These are phyloP conservation scores for Polygonum aviculare DNA, from an alignment of 148 eudicot species.

Conservation along the genomic window DNA sequence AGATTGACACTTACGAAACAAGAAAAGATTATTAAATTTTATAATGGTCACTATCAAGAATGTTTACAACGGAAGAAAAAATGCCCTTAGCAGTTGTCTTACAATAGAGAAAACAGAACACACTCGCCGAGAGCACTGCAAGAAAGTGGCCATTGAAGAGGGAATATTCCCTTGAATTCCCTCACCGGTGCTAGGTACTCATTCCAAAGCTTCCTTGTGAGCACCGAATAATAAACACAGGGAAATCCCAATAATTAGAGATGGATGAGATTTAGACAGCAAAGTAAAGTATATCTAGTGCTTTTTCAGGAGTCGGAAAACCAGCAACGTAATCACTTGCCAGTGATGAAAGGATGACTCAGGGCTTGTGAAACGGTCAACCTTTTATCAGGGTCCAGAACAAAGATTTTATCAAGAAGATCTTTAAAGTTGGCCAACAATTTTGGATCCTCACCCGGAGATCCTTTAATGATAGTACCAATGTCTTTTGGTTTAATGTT, in stretches of 20 bases:
- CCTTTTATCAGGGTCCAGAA: conserved; percentile 91
- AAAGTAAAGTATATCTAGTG: conserved; percentile 49
- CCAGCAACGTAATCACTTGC: conserved; percentile 94
- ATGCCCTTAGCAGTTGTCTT: conserved; percentile 94
- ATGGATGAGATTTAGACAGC: conserved; percentile 31
- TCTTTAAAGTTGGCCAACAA: conserved; percentile 89
- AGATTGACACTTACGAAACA: conserved; percentile 1
- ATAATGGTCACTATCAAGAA: conserved; percentile 44
- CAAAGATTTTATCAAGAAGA: conserved; percentile 77
- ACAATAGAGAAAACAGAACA: conserved; percentile 90
- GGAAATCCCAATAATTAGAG: conserved; percentile 76
- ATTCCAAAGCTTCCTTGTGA: conserved; percentile 34
- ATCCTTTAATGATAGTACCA: conserved; percentile 56
- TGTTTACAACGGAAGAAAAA: conserved; percentile 52
- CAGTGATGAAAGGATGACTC: conserved; percentile 97
- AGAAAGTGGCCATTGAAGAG: conserved; percentile 44
- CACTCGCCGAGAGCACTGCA: conserved; percentile 54
- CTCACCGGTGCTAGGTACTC: conserved; percentile 41
- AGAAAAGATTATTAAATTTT: conserved; percentile 14
- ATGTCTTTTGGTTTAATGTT: conserved; percentile 89
- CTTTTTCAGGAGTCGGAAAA: conserved; percentile 72
- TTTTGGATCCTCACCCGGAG: conserved; percentile 90
- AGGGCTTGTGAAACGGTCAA: conserved; percentile 83
- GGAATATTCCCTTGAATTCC: conserved; percentile 32
- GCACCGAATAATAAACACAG: conserved; percentile 30